Conservation (phyloP, 1,284 basidiomycete genomes). For the Schizophyllum amplum region DNA sequence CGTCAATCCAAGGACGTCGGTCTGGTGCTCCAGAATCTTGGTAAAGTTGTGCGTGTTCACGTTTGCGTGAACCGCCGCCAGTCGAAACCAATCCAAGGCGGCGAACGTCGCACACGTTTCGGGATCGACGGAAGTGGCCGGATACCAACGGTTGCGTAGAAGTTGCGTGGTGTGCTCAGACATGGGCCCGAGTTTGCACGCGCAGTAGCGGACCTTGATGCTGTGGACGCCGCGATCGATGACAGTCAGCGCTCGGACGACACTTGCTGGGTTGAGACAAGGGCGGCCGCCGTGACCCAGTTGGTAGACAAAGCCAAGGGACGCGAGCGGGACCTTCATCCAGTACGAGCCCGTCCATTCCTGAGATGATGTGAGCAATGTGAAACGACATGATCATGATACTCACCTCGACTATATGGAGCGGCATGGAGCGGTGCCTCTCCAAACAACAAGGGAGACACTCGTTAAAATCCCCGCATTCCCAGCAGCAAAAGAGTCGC, state of each 20-base stretch:
- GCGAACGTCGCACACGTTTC: slow-evolving; percentile 10
- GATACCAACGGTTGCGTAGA: slow-evolving; percentile 20
- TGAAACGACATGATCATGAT: no score
- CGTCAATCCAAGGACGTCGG: no score
- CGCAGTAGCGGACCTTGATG: slow-evolving; percentile 24
- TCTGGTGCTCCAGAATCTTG: no score
- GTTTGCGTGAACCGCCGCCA: slow-evolving; percentile 6
- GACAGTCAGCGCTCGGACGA: slow-evolving; percentile 17
- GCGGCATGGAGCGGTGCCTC: no score
- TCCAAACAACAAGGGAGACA: no score
- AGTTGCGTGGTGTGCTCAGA: slow-evolving; percentile 16
- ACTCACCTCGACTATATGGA: no score
- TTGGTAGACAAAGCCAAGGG: slow-evolving; percentile 17
- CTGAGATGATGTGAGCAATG: no score
- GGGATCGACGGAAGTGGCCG: slow-evolving; percentile 6
- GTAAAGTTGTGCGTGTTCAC: slow-evolving; percentile 1
- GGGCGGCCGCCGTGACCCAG: slow-evolving; percentile 15
- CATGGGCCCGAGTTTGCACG: slow-evolving; percentile 14
- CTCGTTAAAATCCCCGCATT: no score
- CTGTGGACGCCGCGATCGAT: slow-evolving; percentile 23
- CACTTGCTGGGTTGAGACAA: slow-evolving; percentile 6
- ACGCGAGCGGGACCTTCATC: neutral
- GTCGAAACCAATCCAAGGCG: slow-evolving; percentile 5
- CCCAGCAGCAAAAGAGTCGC: no score
- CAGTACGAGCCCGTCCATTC: slow-evolving; percentile 3